phyloP scores from a whole-genome alignment of 495 filamentous ascomycete genomes.

The Entonaema liquescens region DNA sequence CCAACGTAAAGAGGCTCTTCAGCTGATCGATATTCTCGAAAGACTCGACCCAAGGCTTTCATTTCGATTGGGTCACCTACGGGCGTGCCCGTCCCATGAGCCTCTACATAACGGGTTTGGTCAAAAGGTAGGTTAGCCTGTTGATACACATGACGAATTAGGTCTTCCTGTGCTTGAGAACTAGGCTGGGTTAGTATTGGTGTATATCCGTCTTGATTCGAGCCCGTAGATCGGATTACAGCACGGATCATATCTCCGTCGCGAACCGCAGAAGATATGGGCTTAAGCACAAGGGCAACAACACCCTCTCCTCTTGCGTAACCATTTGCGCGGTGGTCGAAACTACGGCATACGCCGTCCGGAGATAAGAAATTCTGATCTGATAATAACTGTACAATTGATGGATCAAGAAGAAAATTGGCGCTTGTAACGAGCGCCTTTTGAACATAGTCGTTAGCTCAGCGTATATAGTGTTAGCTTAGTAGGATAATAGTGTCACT shows the following conservation, averaged over 20 bases:
- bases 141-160: conserved; percentile 59
- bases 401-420: conserved; percentile 41
- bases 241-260: conserved; percentile 63
- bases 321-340: conserved; percentile 65
- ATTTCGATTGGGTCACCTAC: conserved; percentile 65
- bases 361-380: conserved; percentile 48
- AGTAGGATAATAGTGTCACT: neutral
- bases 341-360: conserved; percentile 59
- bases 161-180: conserved; percentile 54
- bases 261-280: conserved; percentile 53
- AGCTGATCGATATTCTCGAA: conserved; percentile 31
- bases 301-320: conserved; percentile 70
- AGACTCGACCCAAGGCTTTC: conserved; percentile 54
- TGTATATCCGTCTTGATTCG: conserved; percentile 63
- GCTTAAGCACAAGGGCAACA: conserved; percentile 62
- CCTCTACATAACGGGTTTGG: conserved; percentile 57
- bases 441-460: neutral
- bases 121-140: conserved; percentile 52
- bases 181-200: conserved; percentile 63
- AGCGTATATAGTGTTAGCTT: neutral
- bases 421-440: conserved; percentile 18
- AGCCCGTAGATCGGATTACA: conserved; percentile 61
- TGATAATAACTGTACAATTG: conserved; percentile 37
- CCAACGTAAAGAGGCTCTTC: conserved; percentile 56
- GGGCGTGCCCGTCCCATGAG: conserved; percentile 60